Evolutionary conservation across 139 green algal genomes (phyloP).

Genomic region (Picochlorum sp.): DNA sequence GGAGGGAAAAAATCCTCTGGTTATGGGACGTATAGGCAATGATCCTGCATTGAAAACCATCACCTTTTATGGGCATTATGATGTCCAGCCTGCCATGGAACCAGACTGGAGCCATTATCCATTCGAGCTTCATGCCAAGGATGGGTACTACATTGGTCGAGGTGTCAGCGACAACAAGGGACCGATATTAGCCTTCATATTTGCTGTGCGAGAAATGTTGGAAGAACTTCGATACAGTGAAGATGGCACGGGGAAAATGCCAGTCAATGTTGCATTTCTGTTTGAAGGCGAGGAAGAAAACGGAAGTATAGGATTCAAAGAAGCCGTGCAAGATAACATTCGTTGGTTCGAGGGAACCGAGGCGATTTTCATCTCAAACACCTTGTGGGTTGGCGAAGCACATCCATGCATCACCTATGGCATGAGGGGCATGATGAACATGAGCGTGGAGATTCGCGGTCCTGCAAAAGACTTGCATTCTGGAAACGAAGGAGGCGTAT

Average conservation of each 20-base stretch:
- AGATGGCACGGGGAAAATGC: conserved; percentile 32
- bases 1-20: conserved; percentile 77
- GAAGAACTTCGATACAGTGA: conserved; percentile 28
- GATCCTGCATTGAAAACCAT: conserved; percentile 66
- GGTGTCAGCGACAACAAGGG: conserved; percentile 91
- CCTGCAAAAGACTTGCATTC: conserved; percentile 81
- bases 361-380: conserved; percentile 84
- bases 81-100: conserved; percentile 77
- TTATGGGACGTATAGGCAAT: conserved; percentile 71
- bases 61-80: conserved; percentile 82
- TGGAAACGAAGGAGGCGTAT: conserved; percentile 91
- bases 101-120: conserved; percentile 77
- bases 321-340: conserved; percentile 63
- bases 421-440: conserved; percentile 76
- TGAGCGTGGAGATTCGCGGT: conserved; percentile 40
- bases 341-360: conserved; percentile 66
- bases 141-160: conserved; percentile 74
- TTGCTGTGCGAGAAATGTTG: conserved; percentile 78
- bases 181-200: conserved; percentile 80
- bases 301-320: conserved; percentile 63
- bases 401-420: conserved; percentile 93
- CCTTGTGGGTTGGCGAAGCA: conserved; percentile 82
- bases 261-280: conserved; percentile 85
- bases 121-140: conserved; percentile 61
- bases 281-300: conserved; percentile 92